Base-by-base conservation (phyloP, 345 rosid species). In the Gossypium thurberi region DNA sequence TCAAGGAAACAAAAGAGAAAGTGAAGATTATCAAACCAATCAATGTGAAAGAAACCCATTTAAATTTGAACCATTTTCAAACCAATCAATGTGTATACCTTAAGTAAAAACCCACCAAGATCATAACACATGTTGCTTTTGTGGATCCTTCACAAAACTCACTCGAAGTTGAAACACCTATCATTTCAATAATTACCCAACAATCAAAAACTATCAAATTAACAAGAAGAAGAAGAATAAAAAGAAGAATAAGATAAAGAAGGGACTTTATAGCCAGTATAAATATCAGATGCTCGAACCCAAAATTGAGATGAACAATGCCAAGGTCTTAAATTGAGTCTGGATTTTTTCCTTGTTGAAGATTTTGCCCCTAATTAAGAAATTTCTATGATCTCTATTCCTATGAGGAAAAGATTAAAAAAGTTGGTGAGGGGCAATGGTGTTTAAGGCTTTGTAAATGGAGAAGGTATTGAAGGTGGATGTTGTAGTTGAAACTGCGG, bases 31-130 rank as follows among this genome's bases (percentile, higher is more conserved):
- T 33, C 42, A 12, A 50, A 11, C 10, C 67, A 12, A 70, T 18
- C 20, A 12, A 66, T 10, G 28, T 5, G 10, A n/a, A n/a, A n/a
- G n/a, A n/a, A n/a, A n/a, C 40, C 1, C 40, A 5, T 33, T 33
- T 33, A 33, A 33, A 65, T 62, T 26, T 40, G 12, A 9, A 26
- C 17, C 60, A 58, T 58, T 67, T 70, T 56, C 42, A 12, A 50
- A 11, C 10, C 67, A 12, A 70, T 18, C 20, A 12, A 66, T 10
- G 28, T 5, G 10, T 52, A 6, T 70, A 94, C 97, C 96, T 92
- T 92, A 68, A 95, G 97, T 77, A 91, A 92, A 80, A 92, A 95
- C 2, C 98, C 99, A 65, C 99, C 98, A 66, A 95, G 94, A 79
- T 92, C 90, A 82, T 79, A 75, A 74, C 99, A 92, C 98, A 91